Conservation (phyloP, 257 asterid species). For the Nicotiana undulata region DNA sequence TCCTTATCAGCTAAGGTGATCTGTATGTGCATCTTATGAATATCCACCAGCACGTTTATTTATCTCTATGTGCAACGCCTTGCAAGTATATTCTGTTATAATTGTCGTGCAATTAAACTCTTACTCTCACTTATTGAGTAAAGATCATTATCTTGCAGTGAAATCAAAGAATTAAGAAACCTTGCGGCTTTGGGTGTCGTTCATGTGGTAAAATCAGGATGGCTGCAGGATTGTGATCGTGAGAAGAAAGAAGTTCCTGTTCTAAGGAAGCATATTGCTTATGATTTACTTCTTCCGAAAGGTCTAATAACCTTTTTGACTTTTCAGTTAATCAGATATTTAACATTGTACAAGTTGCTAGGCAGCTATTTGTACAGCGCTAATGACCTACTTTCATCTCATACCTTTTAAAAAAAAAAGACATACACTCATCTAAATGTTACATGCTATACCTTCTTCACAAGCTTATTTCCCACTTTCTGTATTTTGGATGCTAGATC, state of each 20-base stretch:
- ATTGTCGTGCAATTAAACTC: not conserved
- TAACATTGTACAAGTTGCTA: not conserved
- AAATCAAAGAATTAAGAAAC: conserved; percentile 67
- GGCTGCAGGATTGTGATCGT: conserved; percentile 85
- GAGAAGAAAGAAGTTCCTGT: conserved; percentile 78
- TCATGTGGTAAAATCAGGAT: conserved; percentile 56
- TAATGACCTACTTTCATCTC: not conserved
- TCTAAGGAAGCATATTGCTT: conserved; percentile 67
- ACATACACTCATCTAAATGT: not conserved
- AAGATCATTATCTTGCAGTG: conserved; percentile 49
- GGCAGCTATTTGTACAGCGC: not conserved
- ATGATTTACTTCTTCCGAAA: conserved; percentile 83
- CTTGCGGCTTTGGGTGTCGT: conserved; percentile 77
- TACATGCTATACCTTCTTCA: not conserved
- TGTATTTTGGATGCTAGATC: conserved; percentile 34
- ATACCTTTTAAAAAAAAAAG: not conserved
- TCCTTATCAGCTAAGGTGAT: not conserved
- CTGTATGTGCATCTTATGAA: not conserved
- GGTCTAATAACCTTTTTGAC: conserved; percentile 32
- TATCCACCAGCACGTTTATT: not conserved
- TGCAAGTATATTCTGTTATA: not conserved
- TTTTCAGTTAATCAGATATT: not conserved
- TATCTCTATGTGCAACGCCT: not conserved
- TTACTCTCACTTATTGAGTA: not conserved
- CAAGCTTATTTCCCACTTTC: not conserved